These are phyloP conservation scores for Suillus subluteus DNA, from an alignment of 768 basidiomycete genomes.

Conservation along the genomic window DNA sequence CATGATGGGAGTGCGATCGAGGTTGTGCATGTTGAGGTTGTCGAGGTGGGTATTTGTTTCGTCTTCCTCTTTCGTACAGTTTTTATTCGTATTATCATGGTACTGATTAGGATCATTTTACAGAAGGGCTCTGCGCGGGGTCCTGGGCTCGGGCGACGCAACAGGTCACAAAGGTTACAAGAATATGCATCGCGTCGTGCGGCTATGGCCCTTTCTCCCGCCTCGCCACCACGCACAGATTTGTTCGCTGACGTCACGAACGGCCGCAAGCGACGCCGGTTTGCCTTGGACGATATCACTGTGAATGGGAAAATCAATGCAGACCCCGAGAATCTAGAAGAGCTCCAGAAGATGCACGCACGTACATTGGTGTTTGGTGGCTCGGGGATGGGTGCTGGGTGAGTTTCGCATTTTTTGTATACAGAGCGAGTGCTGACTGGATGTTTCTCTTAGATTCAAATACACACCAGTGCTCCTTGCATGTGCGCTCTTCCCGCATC, in stretches of 20 bases:
- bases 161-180: slow-evolving; percentile 64
- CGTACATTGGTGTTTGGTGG: slow-evolving; percentile 55
- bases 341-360: slow-evolving; percentile 45
- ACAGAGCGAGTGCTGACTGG: background rate
- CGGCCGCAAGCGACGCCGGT: slow-evolving; percentile 34
- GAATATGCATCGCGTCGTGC: slow-evolving; percentile 69
- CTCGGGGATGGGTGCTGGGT: slow-evolving; percentile 47
- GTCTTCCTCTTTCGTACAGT: background rate
- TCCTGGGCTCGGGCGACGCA: slow-evolving; percentile 59
- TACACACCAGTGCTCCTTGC: slow-evolving; percentile 50
- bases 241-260: slow-evolving; percentile 36
- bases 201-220: slow-evolving; percentile 36
- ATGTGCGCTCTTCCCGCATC: slow-evolving; percentile 48
- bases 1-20: slow-evolving; percentile 81
- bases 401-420: slow-evolving; percentile 21
- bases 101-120: slow-evolving; percentile 2
- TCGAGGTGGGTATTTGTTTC: slow-evolving; percentile 50
- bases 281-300: slow-evolving; percentile 24
- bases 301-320: slow-evolving; percentile 27
- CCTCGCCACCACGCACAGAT: slow-evolving; percentile 27
- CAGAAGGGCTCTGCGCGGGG: slow-evolving; percentile 58
- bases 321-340: slow-evolving; percentile 34
- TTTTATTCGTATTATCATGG: slow-evolving; percentile 11
- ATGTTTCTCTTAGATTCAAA: slow-evolving; percentile 47
- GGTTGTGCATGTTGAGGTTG: slow-evolving; percentile 64